Base-by-base conservation (phyloP, 1,284 basidiomycete species). In the Puccinia triticina region DNA sequence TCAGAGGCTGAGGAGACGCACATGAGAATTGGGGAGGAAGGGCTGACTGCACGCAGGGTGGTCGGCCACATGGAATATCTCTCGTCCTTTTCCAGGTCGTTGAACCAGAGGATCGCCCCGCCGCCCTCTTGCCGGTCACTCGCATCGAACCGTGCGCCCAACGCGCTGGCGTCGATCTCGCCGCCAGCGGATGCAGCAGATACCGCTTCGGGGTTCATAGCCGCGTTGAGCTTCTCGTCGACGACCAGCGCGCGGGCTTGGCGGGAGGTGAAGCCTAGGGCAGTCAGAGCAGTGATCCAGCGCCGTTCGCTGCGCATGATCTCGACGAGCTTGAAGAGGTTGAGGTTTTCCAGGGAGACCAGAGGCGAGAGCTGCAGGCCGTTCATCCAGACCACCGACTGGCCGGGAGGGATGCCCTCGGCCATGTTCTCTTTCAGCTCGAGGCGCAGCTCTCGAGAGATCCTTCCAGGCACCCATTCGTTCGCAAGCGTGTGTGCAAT, bases 61-160 rank as follows among this genome's bases (percentile, higher is more conserved):
- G 89, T 86, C 32, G 88, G 89, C 90, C 90, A 93, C 50, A 83
- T 61, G 77, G 87, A 88, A 80, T 87, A 93, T 89, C 90, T 89
- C n/a, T 88, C 88, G 86, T 98, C 96, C 83, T 91, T 93, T 87
- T 94, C 92, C 34, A 98, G 87, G 87, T 98, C 92, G 87, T 98
- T 98, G 91, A 93, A 92, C 91, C 93, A 98, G 0, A 91, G 86
- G 74, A 97, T 90, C 1, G 92, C 89, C 21, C 89, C 90, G 0
- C 92, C 93, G 0, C 90, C 93, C 87, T 97, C 95, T 7, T 86
- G 85, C n/a, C 93, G 89, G 86, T 98, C 95, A 83, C 93, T 94
- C 1, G 94, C 92, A 87, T 97, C 95, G 76, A 95, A 92, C 14
- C 96, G 85, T 0, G 92, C 92, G 82, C 94, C 93, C 48, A 93